Percentiles rank a stretch among this genome's conserved stretches.
Evolutionary conservation across 345 rosid species (phyloP).

Genomic region (Eucalyptus microcorys): DNA sequence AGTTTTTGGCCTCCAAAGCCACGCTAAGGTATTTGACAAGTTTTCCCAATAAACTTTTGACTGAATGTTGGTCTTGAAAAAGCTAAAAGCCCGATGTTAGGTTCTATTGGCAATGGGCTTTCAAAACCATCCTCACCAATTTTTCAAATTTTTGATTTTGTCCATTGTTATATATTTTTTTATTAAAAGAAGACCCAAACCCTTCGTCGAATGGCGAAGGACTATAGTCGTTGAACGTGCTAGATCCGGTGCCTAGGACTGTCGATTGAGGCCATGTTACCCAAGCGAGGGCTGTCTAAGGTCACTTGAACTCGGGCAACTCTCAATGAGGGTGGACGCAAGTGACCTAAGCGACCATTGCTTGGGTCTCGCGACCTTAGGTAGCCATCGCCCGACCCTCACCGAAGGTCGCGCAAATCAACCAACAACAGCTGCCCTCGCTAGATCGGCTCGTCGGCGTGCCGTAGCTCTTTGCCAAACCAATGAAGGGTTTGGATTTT

Average conservation of each 20-base stretch:
- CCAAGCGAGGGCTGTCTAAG: no score
- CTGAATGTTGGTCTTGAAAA: accelerated
- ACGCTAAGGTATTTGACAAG: accelerated
- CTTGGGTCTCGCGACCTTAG: no score
- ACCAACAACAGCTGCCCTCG: accelerated
- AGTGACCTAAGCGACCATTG: accelerated
- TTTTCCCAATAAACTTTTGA: no score
- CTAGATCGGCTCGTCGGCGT: accelerated
- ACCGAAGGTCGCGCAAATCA: accelerated
- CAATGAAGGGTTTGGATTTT: no score
- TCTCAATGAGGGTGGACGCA: no score
- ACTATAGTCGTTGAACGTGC: accelerated
- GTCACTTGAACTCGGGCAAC: accelerated
- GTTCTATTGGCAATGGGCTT: accelerated
- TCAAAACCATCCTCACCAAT: no score
- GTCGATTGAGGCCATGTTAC: accelerated
- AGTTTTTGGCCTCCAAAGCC: no score
- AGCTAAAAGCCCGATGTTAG: accelerated
- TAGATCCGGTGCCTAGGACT: accelerated
- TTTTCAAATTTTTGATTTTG: no score
- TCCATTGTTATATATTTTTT: no score
- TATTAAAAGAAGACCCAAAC: no score
- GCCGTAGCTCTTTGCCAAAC: accelerated
- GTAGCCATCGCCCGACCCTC: accelerated
- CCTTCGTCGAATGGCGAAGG: accelerated